Evolutionary conservation across 2,329 filamentous ascomycete genomes (phyloP), one percentile per base, ranked within the genome.

Genomic region (Clathrospora elynae): DNA sequence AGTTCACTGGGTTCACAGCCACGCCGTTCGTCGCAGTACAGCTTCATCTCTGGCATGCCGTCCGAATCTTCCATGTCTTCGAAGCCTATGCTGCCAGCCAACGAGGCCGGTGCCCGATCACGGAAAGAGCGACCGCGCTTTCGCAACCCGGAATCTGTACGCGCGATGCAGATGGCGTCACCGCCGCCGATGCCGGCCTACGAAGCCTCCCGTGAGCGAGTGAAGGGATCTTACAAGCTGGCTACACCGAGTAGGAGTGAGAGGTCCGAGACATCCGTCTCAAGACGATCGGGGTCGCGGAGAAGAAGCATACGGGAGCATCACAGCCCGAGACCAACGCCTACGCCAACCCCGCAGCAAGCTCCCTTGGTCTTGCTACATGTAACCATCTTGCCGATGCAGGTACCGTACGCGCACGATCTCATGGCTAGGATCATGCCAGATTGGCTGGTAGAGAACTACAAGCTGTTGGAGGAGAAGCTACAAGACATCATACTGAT

Each of bases 341-440:
- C 62, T 7, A 53, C 57, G 28, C 57, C 62, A 8, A 59, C 61
- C 18, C 65, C 64, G 9, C 64, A 76, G 65, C 76, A 80, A 46
- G 75, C 76, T n/a, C 88, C 88, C 2, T 76, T 93, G 2, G 86
- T 93, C 1, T 74, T 93, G 32, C 75, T 93, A 3, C 88, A 93
- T 57, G 84, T 88, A 23, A 91, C 87, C 0, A 75, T 92, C 1
- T 73, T 93, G 4, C 87, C 88, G 0, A 75, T 89, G 7, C 76
- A 82, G 26, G 82, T 86, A 75, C 75, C 77, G 1, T 90, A 86
- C 31, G 72, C 75, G 3, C 67, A 72, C 37, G 70, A 75, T 6
- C 24, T 67, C 28, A 71, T 84, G 56, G 71, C 70, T 32, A 75
- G 77, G 20, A 65, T 78, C 5, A 70, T 83, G 44, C 79, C 80